These are phyloP conservation scores for Flaveria floridana DNA, from an alignment of 140 eudicot species.

Conservation along the genomic window DNA sequence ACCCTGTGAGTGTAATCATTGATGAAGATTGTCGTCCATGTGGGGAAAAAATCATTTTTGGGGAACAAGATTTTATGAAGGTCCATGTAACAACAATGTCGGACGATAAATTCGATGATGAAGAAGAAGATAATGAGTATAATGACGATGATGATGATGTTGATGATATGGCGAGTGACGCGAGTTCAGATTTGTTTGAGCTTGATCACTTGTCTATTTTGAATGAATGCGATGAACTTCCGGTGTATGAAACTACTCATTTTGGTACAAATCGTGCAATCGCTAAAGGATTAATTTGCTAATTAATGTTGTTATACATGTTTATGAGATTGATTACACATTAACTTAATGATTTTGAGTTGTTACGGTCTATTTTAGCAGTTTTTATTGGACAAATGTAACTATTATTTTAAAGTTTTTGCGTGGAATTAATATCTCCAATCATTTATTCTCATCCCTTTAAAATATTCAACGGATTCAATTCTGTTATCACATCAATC, in stretches of 20 bases:
- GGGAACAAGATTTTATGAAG: conserved; percentile 33
- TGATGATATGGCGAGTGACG: conserved; percentile 48
- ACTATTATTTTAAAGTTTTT: not conserved
- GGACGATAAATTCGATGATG: conserved; percentile 21
- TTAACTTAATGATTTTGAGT: conserved; percentile 14
- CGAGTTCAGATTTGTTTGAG: conserved; percentile 74
- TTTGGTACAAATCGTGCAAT: conserved; percentile 49
- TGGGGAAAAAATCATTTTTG: conserved; percentile 33
- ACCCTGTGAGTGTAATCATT: conserved; percentile 52
- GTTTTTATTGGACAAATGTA: conserved; percentile 8
- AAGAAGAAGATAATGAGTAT: conserved; percentile 22
- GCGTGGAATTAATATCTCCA: not conserved
- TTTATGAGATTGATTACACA: conserved; percentile 11
- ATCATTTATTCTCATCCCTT: not conserved
- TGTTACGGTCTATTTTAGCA: not conserved
- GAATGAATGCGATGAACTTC: conserved; percentile 50
- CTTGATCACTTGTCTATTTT: conserved; percentile 52
- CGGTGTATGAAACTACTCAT: conserved; percentile 70
- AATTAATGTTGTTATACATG: conserved; percentile 25
- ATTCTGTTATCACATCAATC: not conserved
- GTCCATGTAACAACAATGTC: conserved; percentile 9
- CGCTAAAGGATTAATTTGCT: conserved; percentile 46
- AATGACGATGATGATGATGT: conserved; percentile 42
- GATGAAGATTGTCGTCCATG: conserved; percentile 52
- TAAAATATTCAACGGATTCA: not conserved